Base-by-base conservation (phyloP, 148 eudicot genomes). In the Vaccinium corymbosum region DNA sequence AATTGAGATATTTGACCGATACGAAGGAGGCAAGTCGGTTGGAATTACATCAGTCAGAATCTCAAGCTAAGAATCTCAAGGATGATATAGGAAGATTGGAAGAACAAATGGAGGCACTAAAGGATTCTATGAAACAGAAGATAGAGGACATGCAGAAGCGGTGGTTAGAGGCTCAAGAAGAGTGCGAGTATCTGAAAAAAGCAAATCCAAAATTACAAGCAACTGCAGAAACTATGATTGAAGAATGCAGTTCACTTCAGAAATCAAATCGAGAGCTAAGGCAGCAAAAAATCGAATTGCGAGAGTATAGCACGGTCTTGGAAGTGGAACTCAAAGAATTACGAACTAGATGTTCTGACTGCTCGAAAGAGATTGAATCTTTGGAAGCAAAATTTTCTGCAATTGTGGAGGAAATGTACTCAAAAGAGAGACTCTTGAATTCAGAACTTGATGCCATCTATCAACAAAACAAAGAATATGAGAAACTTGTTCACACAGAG, bases 101-200 rank as follows among this genome's bases (percentile, higher is more conserved):
- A 86, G 85, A 16, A 57, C 89, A 89, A 74, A 86, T 88, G 80
- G 91, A 89, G 70, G 77, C 82, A 48, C 92, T 85, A 79, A 91
- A 89, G 82, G 71, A 27, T 61, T 82, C 85, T 75, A 81, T 89
- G 86, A 89, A 81, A 79, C 88, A 89, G 74, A 90, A 88, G 83
- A 17, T 85, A 68, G 82, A 84, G 80, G 94, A 90, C 62, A 85
- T 88, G 91, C 89, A 85, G 81, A 86, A 84, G n/a, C 85, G 88
- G 80, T 93, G 91, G 93, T 76, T 89, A 80, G 92, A 90, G 82
- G 88, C 94, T 79, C 92, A 90, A 86, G 93, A 92, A 82, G 95
- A 90, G 87, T 88, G 93, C 56, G 89, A 87, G 81, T 86, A 87
- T 86, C 86, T 90, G 71, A 88, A 88, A 87, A 87, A 85, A 84